A percentile compares a stretch with the other conserved stretches of the same genome.
phyloP scores from a whole-genome alignment of 1,139 yeast genomes.

The Suhomyces coccinellae region DNA sequence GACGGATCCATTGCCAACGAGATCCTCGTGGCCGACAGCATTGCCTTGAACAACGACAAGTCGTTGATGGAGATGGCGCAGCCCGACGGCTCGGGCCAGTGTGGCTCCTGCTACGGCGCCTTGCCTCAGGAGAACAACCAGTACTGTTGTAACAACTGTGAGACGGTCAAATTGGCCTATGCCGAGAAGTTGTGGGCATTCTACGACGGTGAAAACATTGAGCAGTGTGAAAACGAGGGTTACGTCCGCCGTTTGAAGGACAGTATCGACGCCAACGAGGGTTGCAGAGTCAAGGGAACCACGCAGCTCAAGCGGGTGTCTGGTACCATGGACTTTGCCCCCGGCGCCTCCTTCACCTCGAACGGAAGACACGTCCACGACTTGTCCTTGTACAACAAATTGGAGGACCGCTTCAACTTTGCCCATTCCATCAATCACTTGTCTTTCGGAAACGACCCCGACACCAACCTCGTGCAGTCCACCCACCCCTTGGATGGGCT shows the following conservation, averaged over 20 bases:
- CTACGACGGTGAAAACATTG: constrained; percentile 80
- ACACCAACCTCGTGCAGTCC: constrained; percentile 4
- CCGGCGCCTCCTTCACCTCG: constrained; percentile 69
- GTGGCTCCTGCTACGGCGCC: constrained; percentile 94
- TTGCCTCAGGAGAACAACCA: constrained; percentile 61
- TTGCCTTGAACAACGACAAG: constrained; percentile 27
- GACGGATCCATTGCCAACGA: constrained; percentile 30
- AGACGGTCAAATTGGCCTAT: constrained; percentile 77
- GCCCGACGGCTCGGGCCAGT: constrained; percentile 46
- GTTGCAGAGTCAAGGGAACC: constrained; percentile 82
- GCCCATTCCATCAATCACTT: constrained; percentile 77
- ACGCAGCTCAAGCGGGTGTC: constrained; percentile 81
- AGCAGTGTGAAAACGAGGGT: constrained; percentile 89
- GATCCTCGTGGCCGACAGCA: constrained; percentile 21
- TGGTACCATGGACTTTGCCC: constrained; percentile 94
- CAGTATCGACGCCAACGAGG: constrained; percentile 62
- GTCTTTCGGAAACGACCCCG: constrained; percentile 73
- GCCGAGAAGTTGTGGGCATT: constrained; percentile 82
- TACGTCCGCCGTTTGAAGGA: constrained; percentile 62
- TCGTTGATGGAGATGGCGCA: constrained; percentile 36
- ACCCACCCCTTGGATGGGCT: constrained; percentile 75
- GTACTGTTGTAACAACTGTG: constrained; percentile 84
- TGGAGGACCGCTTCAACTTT: constrained; percentile 58
- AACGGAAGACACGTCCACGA: constrained; percentile 78
- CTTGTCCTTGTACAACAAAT: constrained; percentile 63